Base-by-base conservation (phyloP, 208 protist genomes). In the Leishmania lainsoni region DNA sequence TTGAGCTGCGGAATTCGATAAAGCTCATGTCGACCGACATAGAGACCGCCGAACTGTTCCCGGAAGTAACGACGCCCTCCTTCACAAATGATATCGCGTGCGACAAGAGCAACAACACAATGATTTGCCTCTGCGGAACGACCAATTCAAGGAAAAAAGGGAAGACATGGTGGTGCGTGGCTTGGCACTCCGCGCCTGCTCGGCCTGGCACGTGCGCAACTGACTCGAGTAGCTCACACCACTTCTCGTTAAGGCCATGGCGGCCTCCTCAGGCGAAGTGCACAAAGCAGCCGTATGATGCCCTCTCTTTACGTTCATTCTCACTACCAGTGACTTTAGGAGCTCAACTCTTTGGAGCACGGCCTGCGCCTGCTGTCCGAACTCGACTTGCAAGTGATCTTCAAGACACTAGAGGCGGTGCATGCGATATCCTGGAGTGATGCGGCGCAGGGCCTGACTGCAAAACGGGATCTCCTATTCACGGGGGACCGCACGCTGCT, bases 11-110 rank as follows among this genome's bases (percentile, higher is more conserved):
- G 80, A 87, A 91, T 29, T 97, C 99, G 2, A 95, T 99, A 54
- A 91, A 90, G 20, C 97, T 98, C 81, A 99, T 99, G 96, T 99
- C 98, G 3, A 92, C 97, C n/a, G 99, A 98, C 54, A 93, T 99
- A 66, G 98, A 99, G 84, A 95, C 98, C 10, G 96, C 97, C 3
- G 68, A 86, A 17, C 88, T 99, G 29, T 99, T 99, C 78, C 86
- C 93, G 0, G 95, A 98, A 48, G 95, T 99, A 83, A 92, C 98
- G 54, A 88, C 98, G 83, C 92, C 96, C 58, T 91, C 83, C 72
- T 90, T 90, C 78, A 99, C 98, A 6, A 92, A 92, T 39, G 97
- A 99, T 80, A 58, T 99, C n/a, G 94, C 99, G 12, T 93, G 97
- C 73, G 42, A 45, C 42, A 45, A 45, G 42, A 45, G 42, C 42